Evolutionary conservation across 805 yeast genomes (phyloP).

Genomic region (Monosporozyma aquatica): DNA sequence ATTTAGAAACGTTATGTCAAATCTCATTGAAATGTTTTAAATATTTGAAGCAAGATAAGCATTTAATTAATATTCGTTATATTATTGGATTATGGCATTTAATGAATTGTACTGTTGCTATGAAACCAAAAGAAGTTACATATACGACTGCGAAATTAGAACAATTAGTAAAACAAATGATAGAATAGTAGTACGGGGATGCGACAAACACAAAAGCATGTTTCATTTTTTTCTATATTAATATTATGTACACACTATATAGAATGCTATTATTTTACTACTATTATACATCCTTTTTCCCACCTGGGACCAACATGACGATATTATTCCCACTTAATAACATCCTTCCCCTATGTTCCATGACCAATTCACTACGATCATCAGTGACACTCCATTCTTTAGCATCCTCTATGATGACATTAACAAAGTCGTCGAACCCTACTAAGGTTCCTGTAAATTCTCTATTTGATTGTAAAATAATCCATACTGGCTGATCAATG

Average conservation of each 20-base stretch:
- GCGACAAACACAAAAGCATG: too few relatives aligned
- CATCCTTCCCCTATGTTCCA: conserved; percentile 45
- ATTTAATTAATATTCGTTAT: conserved; percentile 19
- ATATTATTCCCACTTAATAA: conserved; percentile 64
- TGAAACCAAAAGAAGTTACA: conserved; percentile 25
- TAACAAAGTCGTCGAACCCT: conserved; percentile 94
- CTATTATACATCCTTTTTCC: conserved; percentile 20
- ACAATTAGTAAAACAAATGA: conserved; percentile 9
- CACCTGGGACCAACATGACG: conserved; percentile 58
- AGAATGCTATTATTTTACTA: not conserved
- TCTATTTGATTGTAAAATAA: conserved; percentile 53
- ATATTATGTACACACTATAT: not conserved
- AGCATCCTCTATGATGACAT: conserved; percentile 75
- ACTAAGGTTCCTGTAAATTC: conserved; percentile 84
- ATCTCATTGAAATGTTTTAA: conserved; percentile 24
- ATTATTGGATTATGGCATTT: conserved; percentile 28
- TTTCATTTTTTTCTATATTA: too few relatives aligned
- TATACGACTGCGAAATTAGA: conserved; percentile 22
- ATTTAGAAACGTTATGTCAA: conserved; percentile 18
- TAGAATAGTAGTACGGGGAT: too few relatives aligned
- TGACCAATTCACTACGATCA: conserved; percentile 35
- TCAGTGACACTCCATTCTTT: conserved; percentile 20
- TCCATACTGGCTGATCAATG: conserved; percentile 71
- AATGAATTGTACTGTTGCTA: conserved; percentile 26
- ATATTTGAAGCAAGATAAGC: conserved; percentile 16